A percentile compares a stretch with the other conserved stretches of the same genome.
Conservation (phyloP, 2,329 filamentous ascomycete species). For the Fusarium burgessii region DNA sequence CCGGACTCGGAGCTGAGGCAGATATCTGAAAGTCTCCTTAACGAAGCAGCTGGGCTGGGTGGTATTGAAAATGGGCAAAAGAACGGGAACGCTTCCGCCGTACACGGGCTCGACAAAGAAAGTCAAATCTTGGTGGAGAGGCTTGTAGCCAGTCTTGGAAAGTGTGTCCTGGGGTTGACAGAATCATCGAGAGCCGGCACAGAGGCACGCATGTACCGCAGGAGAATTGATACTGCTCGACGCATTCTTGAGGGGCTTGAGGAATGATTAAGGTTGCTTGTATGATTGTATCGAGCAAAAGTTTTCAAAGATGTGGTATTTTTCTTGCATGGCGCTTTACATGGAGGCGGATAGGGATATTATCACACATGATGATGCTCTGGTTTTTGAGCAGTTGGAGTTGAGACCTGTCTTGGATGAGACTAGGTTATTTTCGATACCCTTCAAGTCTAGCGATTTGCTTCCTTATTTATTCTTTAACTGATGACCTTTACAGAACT, state of each 20-base stretch:
- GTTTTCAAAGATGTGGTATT: constrained; percentile 19
- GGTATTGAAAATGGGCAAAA: constrained; percentile 49
- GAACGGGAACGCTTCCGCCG: constrained; percentile 53
- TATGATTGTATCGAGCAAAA: background rate
- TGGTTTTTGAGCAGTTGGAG: constrained; percentile 41
- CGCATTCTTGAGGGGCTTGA: constrained; percentile 78
- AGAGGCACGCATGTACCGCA: constrained; percentile 73
- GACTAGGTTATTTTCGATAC: constrained; percentile 47
- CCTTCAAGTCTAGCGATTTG: constrained; percentile 42
- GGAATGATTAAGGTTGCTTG: constrained; percentile 46
- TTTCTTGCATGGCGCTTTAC: constrained; percentile 33
- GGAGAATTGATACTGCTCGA: constrained; percentile 80
- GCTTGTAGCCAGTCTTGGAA: constrained; percentile 69
- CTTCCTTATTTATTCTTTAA: constrained; percentile 10
- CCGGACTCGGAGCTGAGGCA: constrained; percentile 62
- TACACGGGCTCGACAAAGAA: constrained; percentile 63
- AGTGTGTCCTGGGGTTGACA: constrained; percentile 69
- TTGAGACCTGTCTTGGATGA: constrained; percentile 42
- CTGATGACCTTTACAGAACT: background rate
- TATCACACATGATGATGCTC: constrained; percentile 34
- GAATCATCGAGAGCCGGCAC: constrained; percentile 66
- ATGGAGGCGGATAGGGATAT: constrained; percentile 14
- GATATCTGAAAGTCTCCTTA: constrained; percentile 62
- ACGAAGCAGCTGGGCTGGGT: constrained; percentile 59
- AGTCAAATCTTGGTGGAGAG: constrained; percentile 71